phyloP scores from a whole-genome alignment of 164 flowering plant species.

The Magnolia officinalis region DNA sequence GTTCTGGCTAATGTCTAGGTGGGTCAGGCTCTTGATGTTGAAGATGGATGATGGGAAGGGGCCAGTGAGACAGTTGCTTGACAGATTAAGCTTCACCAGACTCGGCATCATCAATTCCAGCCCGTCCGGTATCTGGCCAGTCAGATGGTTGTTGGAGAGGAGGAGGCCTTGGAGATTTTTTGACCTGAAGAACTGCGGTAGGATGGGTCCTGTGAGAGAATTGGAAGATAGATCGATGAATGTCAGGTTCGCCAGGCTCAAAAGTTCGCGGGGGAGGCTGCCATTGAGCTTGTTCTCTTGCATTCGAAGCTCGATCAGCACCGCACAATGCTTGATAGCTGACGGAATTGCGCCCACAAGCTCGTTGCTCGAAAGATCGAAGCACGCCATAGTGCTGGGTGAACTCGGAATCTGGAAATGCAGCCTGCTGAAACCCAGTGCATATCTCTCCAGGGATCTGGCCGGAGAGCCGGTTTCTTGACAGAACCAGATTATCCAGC shows the following conservation, averaged over 20 bases:
- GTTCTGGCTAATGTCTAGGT: slow-evolving; percentile 49
- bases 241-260: slow-evolving; percentile 36
- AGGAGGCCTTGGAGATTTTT: slow-evolving; percentile 50
- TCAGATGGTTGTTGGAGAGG: slow-evolving; percentile 47
- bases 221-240: slow-evolving; percentile 54
- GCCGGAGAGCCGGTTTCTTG: slow-evolving; percentile 47
- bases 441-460: slow-evolving; percentile 57
- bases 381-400: slow-evolving; percentile 66
- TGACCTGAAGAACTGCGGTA: slow-evolving; percentile 27
- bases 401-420: slow-evolving; percentile 61
- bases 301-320: slow-evolving; percentile 37
- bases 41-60: slow-evolving; percentile 40
- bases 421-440: slow-evolving; percentile 50
- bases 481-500: slow-evolving; percentile 54
- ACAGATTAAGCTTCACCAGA: slow-evolving; percentile 47
- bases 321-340: slow-evolving; percentile 39
- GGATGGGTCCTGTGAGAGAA: slow-evolving; percentile 34
- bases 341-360: slow-evolving; percentile 51
- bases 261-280: slow-evolving; percentile 42
- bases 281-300: slow-evolving; percentile 56
- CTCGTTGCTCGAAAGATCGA: slow-evolving; percentile 52
- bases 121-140: slow-evolving; percentile 41
- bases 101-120: slow-evolving; percentile 36
- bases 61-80: slow-evolving; percentile 41
- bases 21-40: slow-evolving; percentile 35